Evolutionary conservation across 768 basidiomycete species (phyloP), one percentile per base, ranked within the genome.

Genomic region (Tylopilus plumbeoviolaceoides): DNA sequence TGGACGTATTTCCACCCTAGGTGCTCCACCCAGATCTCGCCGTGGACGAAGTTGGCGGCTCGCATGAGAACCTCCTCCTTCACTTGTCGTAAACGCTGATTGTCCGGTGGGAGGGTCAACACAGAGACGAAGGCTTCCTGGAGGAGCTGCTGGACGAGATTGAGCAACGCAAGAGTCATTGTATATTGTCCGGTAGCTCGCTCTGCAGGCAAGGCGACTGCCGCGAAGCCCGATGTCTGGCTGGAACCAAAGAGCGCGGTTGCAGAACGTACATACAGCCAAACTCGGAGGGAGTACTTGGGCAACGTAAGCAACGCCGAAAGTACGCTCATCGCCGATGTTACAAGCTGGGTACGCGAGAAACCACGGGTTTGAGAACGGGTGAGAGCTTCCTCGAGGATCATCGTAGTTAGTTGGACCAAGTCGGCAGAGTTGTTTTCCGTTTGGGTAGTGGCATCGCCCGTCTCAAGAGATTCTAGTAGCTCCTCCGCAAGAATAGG

Each of bases 21-120:
- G 66, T 91, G 88, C 59, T 88, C 86, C 1, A 87, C 80, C 94
- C 94, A 98, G 18, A 95, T 83, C 64, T 95, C 90, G 9, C 82
- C 80, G 61, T 93, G 90, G 9, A 95, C 80, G 56, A 94, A 91
- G 5, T 77, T 76, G 12, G 83, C 76, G 0, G 89, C 91, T 31
- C 89, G 83, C 44, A 89, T 70, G 23, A 95, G 75, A 5, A 94
- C 91, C 53, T 91, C 89, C 61, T 90, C 88, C 63, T 93, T 93
- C 49, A 93, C 72, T 60, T 83, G 83, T 47, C 79, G 82, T 30
- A 87, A 75, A 30, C 80, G 81, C 7, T 78, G 67, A 44, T 83
- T 83, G 42, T 83, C 78, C 0, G 82, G 77, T 0, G 79, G 69
- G 30, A 83, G 71, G 3, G 65, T 59, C 18, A 74, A 64, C 11